phyloP scores from a whole-genome alignment of 2,329 filamentous ascomycete species.

The Aureobasidium sp. region DNA sequence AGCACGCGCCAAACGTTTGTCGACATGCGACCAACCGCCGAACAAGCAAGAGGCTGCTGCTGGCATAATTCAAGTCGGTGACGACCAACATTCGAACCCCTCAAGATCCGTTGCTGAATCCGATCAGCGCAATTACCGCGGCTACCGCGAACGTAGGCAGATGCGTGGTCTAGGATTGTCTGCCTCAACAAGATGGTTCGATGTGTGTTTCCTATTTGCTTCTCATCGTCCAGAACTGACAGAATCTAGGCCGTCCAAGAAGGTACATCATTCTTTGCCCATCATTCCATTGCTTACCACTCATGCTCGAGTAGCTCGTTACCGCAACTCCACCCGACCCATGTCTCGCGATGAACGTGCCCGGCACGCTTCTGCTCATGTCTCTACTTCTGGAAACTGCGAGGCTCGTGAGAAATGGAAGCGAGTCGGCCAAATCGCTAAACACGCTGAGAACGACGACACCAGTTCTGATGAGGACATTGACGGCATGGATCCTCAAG shows the following conservation, averaged over 20 bases:
- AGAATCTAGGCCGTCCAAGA: slow-evolving; percentile 26
- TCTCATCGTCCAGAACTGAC: neutral
- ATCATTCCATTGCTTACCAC: neutral
- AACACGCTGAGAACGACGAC: slow-evolving; percentile 64
- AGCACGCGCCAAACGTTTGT: slow-evolving; percentile 3
- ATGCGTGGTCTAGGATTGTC: slow-evolving; percentile 62
- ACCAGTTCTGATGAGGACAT: slow-evolving; percentile 42
- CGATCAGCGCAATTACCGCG: slow-evolving; percentile 60
- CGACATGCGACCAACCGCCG: slow-evolving; percentile 4
- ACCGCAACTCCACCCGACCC: slow-evolving; percentile 45
- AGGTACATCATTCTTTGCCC: slow-evolving; percentile 20
- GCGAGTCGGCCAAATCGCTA: slow-evolving; percentile 62
- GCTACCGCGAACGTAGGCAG: slow-evolving; percentile 65
- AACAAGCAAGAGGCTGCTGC: slow-evolving; percentile 25
- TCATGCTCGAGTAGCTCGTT: slow-evolving; percentile 40
- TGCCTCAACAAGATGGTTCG: slow-evolving; percentile 63
- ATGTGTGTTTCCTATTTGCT: slow-evolving; percentile 42
- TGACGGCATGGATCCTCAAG: slow-evolving; percentile 29
- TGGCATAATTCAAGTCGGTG: slow-evolving; percentile 24
- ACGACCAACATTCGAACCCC: slow-evolving; percentile 12
- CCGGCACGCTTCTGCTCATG: slow-evolving; percentile 14
- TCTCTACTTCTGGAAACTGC: slow-evolving; percentile 12
- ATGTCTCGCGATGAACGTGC: slow-evolving; percentile 32
- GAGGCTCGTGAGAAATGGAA: slow-evolving; percentile 63
- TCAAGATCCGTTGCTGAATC: slow-evolving; percentile 25